Conservation (phyloP, 352 stramenopile genomes). For the Globisporangium spiculum region DNA sequence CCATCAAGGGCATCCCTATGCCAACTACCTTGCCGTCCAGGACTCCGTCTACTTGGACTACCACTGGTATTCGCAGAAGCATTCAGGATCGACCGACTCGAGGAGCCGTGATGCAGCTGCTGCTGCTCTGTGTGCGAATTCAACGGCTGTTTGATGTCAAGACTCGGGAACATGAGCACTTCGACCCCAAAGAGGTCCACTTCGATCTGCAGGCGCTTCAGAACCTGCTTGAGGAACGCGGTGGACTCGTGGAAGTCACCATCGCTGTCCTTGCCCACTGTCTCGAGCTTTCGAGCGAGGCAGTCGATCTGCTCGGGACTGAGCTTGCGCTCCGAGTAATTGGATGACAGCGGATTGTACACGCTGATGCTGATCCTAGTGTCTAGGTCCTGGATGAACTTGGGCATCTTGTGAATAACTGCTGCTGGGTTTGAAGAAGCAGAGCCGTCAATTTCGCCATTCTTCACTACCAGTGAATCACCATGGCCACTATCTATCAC, state of each 20-base stretch:
- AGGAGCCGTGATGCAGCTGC: not conserved
- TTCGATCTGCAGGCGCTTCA: conserved; percentile 47
- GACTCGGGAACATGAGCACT: conserved; percentile 44
- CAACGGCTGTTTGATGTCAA: conserved; percentile 27
- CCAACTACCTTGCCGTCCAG: not conserved
- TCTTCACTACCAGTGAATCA: conserved; percentile 3
- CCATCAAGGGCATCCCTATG: not conserved
- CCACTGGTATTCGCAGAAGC: not conserved
- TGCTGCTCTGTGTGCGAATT: conserved; percentile 16
- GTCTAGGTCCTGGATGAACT: conserved; percentile 14
- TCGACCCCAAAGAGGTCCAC: conserved; percentile 54
- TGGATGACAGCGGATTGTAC: conserved; percentile 15
- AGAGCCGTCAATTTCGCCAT: not conserved
- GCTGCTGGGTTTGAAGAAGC: not conserved
- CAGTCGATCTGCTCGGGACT: conserved; percentile 10
- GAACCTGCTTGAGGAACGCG: conserved; percentile 33
- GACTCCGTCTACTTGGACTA: not conserved
- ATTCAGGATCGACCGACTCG: conserved; percentile 1
- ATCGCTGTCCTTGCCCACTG: not conserved
- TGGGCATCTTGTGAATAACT: not conserved
- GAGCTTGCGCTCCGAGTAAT: conserved; percentile 13
- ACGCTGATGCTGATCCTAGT: conserved; percentile 1
- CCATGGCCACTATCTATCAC: conserved; percentile 1
- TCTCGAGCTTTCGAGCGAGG: conserved; percentile 4
- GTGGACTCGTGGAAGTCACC: conserved; percentile 6